A percentile compares a stretch with the other conserved stretches of the same genome.
Conservation (phyloP, 306 rosid species). For the Parietaria judaica region DNA sequence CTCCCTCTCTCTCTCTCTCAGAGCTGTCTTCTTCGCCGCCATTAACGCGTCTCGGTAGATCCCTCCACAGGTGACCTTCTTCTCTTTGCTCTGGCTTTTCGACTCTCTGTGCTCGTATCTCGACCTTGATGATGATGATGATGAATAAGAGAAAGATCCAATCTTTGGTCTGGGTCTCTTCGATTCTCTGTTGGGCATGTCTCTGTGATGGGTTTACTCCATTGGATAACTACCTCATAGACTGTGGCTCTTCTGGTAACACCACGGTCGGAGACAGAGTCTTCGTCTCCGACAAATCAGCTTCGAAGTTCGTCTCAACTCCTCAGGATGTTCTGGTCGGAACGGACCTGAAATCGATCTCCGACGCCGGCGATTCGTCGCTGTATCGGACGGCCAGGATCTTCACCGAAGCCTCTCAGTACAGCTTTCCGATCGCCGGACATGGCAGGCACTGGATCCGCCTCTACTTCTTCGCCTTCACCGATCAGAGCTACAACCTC, state of each 20-base stretch:
- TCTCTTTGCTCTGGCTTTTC: conserved; percentile 13
- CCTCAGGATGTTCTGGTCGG: conserved; percentile 48
- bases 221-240: conserved; percentile 59
- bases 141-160: conserved; percentile 33
- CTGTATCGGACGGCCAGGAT: conserved; percentile 71
- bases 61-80: conserved; percentile 18
- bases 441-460: conserved; percentile 90
- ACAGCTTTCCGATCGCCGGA: conserved; percentile 44
- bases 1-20: not conserved
- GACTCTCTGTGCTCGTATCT: not conserved
- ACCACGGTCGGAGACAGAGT: conserved; percentile 46
- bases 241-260: conserved; percentile 55
- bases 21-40: conserved; percentile 5
- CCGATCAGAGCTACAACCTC: conserved; percentile 31
- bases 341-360: conserved; percentile 26
- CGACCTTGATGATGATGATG: conserved; percentile 10
- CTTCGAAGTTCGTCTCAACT: conserved; percentile 48
- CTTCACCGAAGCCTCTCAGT: conserved; percentile 53
- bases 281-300: conserved; percentile 51
- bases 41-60: conserved; percentile 16
- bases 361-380: conserved; percentile 28
- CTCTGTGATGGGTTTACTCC: conserved; percentile 48
- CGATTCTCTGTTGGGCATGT: conserved; percentile 34
- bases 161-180: conserved; percentile 33
- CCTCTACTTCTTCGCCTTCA: conserved; percentile 67